Base-by-base conservation (phyloP, 352 stramenopile species). In the Poterioochromonas sp. region DNA sequence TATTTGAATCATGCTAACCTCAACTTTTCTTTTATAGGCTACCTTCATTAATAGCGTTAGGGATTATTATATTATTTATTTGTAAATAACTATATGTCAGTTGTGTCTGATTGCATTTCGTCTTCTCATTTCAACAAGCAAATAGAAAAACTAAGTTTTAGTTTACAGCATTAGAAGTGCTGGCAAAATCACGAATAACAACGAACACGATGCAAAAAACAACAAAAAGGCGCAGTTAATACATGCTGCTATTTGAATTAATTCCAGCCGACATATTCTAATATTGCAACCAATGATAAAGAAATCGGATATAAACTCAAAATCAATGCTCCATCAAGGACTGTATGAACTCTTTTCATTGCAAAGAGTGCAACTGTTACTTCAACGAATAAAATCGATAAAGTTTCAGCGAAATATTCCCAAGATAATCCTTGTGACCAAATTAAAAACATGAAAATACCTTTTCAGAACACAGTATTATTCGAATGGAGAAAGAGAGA, bases 341-440 rank as follows among this genome's bases (percentile, higher is more conserved):
- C 41, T 1, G 62, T 71, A 47, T 71, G 62, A 32, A 29, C 41
- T 41, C 1, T 44, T 29, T 43, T 40, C 58, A 95, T 73, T 8
- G 87, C 83, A 15, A 90, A 68, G 47, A 79, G 54, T 29, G 82
- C 81, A 54, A 93, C 94, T 35, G 85, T 84, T 51, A 97, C 83
- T 83, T 99, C 88, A 39, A 98, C 94, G 76, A 96, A 87, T 44
- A 99, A 85, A 82, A 99, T 98, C 64, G 92, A 83, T 71, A 97
- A 89, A 12, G 93, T 98, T 85, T 99, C 95, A 35, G 94, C 94
- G 73, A 90, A 96, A 84, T 97, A 99, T 83, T 98, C 85, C 95
- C 95, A 99, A 68, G 95, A 92, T 34, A 99, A 86, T 2, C 88
- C 87, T 51, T 79, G 20, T 5, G 26, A 95, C 79, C 91, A 97